A percentile compares a stretch with the other conserved stretches of the same genome.
Conservation (phyloP, 179 eudicot genomes). For the Carnegiea gigantea region DNA sequence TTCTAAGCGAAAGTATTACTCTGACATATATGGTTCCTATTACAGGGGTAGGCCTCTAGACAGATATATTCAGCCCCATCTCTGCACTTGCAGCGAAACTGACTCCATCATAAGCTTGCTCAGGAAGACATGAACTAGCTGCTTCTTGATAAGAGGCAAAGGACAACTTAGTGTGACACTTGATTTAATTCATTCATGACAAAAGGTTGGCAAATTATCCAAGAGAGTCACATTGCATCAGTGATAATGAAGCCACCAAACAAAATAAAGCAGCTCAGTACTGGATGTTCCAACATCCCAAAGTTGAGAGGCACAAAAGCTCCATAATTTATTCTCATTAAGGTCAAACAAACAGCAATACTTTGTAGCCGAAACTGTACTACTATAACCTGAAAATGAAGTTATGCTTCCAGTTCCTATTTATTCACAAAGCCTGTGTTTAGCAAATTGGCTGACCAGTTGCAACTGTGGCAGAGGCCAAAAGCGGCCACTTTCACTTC, state of each 20-base stretch:
- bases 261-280: not conserved
- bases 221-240: not conserved
- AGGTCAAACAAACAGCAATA: not conserved
- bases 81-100: not conserved
- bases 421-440: not conserved
- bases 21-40: not conserved
- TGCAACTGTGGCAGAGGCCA: not conserved
- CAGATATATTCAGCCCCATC: not conserved
- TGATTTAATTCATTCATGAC: not conserved
- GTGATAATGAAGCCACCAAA: not conserved
- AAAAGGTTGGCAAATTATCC: not conserved
- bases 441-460: not conserved
- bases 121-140: not conserved
- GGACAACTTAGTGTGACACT: not conserved
- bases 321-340: not conserved
- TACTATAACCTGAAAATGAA: not conserved
- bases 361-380: not conserved
- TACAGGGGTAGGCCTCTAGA: not conserved
- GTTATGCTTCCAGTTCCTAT: not conserved
- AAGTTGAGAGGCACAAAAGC: not conserved
- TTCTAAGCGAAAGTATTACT: not conserved
- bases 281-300: not conserved
- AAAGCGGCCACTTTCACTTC: not conserved
- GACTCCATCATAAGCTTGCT: not conserved
- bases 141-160: not conserved